Evolutionary conservation across 2,329 filamentous ascomycete species (phyloP).

Genomic region (Penicillium frequentans): DNA sequence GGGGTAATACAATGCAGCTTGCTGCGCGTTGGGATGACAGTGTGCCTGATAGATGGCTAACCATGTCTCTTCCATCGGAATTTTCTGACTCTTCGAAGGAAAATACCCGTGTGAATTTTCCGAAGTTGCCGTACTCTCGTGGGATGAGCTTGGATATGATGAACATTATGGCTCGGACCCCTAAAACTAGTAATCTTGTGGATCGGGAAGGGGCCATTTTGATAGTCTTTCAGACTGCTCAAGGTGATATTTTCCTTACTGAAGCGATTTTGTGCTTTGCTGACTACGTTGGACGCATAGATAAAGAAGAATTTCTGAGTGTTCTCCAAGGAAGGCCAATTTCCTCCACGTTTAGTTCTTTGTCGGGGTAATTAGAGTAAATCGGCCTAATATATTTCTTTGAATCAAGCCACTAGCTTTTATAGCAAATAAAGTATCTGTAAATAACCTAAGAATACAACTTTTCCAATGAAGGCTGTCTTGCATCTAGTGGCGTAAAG

Average conservation of each 20-base stretch:
- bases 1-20: constrained; percentile 23
- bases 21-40: constrained; percentile 29
- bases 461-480: too few species aligned
- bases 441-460: too few species aligned
- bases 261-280: background rate
- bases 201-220: constrained; percentile 23
- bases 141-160: constrained; percentile 30
- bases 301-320: constrained; percentile 20
- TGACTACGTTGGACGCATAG: constrained; percentile 2
- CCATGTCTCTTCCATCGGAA: constrained; percentile 20
- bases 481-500: background rate
- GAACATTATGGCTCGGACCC: constrained; percentile 25
- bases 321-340: constrained; percentile 6
- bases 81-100: constrained; percentile 18
- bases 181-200: constrained; percentile 19
- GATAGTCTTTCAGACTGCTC: constrained; percentile 24
- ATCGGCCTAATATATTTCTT: background rate
- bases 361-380: background rate
- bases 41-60: constrained; percentile 31
- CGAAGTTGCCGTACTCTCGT: constrained; percentile 18
- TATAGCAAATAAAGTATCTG: background rate
- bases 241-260: constrained; percentile 17
- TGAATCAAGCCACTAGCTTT: background rate
- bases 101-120: constrained; percentile 23
- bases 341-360: background rate